phyloP scores from a whole-genome alignment of 768 basidiomycete genomes.

The Auriculariales sp. region DNA sequence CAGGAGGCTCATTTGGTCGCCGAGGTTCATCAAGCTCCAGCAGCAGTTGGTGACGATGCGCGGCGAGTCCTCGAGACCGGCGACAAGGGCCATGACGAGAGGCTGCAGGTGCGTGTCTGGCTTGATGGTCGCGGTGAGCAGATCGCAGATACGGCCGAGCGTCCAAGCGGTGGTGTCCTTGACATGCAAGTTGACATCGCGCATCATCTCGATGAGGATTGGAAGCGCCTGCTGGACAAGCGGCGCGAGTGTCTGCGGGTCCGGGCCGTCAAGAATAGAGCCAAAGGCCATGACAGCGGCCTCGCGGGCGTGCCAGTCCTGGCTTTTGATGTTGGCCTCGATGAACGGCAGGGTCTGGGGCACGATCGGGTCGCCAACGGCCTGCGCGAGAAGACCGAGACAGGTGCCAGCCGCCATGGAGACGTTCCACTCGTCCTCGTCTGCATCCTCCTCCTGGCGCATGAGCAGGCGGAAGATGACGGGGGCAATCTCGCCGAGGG shows the following conservation, averaged over 20 bases:
- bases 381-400: slow-evolving; percentile 73
- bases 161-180: slow-evolving; percentile 99
- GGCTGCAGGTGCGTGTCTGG: slow-evolving; percentile 77
- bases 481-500: slow-evolving; percentile 87
- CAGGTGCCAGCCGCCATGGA: slow-evolving; percentile 95
- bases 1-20: slow-evolving; percentile 66
- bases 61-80: slow-evolving; percentile 64
- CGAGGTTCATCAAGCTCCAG: slow-evolving; percentile 92
- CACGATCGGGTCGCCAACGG: slow-evolving; percentile 83
- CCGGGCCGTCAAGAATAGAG: slow-evolving; percentile 92
- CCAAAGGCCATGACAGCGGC: slow-evolving; percentile 98
- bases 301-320: slow-evolving; percentile 91
- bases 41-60: slow-evolving; percentile 88
- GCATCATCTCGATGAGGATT: slow-evolving; percentile 91
- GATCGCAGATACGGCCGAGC: slow-evolving; percentile 85
- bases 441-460: slow-evolving; percentile 90
- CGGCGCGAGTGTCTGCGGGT: slow-evolving; percentile 72
- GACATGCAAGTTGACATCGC: slow-evolving; percentile 68
- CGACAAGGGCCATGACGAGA: slow-evolving; percentile 70
- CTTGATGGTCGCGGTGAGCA: slow-evolving; percentile 74
- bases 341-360: slow-evolving; percentile 94
- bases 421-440: slow-evolving; percentile 98
- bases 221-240: slow-evolving; percentile 90
- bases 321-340: slow-evolving; percentile 82
- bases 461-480: slow-evolving; percentile 80